Percentiles rank a stretch among this genome's conserved stretches.
These are phyloP conservation scores for Aureoboletus auriporus DNA, from an alignment of 768 basidiomycete genomes.

Conservation along the genomic window DNA sequence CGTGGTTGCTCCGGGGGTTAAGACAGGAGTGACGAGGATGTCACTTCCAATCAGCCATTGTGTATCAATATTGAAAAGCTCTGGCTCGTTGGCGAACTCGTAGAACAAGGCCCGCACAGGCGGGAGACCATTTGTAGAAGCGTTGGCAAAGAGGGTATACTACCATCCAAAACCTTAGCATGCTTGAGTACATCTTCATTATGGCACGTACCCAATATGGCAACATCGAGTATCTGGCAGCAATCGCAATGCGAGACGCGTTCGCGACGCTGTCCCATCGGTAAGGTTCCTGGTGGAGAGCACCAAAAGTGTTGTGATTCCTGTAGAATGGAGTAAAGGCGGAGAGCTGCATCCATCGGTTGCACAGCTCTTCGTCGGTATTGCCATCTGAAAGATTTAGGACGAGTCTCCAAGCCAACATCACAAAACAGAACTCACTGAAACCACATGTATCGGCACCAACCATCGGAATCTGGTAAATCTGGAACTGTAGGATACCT, in stretches of 20 bases:
- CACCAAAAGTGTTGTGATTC: conserved; percentile 67
- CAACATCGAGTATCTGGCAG: conserved; percentile 64
- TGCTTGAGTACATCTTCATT: background rate
- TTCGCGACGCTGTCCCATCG: conserved; percentile 78
- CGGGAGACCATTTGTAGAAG: conserved; percentile 61
- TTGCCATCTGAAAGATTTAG: conserved; percentile 39
- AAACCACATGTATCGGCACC: conserved; percentile 62
- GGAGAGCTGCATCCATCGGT: conserved; percentile 83
- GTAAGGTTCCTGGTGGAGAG: conserved; percentile 76
- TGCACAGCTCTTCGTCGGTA: conserved; percentile 77
- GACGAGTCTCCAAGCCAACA: background rate
- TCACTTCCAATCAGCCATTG: conserved; percentile 73
- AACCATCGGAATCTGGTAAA: conserved; percentile 81
- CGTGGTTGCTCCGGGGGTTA: conserved; percentile 61
- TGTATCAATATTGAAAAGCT: conserved; percentile 54
- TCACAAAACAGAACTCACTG: conserved; percentile 12
- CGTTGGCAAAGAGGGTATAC: conserved; percentile 73
- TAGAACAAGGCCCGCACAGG: conserved; percentile 74
- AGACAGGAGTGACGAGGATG: conserved; percentile 73
- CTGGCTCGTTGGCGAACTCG: conserved; percentile 70
- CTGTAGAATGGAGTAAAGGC: conserved; percentile 82
- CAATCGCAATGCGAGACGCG: conserved; percentile 67
- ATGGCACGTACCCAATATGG: conserved; percentile 67
- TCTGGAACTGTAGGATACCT: conserved; percentile 77
- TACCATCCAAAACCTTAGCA: conserved; percentile 23